Conservation (phyloP, 139 green algal species). For the Micractinium sp. region DNA sequence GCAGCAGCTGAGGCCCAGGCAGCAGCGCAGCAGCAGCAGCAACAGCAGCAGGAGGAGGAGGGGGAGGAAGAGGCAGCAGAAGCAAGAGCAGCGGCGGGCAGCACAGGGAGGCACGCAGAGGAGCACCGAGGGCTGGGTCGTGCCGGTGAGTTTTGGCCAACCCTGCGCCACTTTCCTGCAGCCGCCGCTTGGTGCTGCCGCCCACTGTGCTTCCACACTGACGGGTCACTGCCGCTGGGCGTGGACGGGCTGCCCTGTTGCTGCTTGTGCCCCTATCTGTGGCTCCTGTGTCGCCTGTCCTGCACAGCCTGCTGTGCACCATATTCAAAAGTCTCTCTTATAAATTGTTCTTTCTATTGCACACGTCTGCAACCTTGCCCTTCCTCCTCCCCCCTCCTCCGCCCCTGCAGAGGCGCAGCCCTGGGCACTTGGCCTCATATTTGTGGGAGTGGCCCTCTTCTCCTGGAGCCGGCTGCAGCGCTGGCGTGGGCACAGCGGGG, state of each 20-base stretch:
- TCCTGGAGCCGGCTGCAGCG: conserved; percentile 20
- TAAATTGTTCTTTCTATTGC: background rate
- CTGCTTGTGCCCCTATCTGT: too few relatives aligned
- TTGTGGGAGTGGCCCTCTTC: conserved; percentile 12
- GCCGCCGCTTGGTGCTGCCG: background rate
- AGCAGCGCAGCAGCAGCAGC: background rate
- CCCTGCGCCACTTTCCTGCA: too few relatives aligned
- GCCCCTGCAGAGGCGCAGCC: conserved; percentile 6
- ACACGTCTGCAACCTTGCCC: background rate
- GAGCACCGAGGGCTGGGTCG: background rate
- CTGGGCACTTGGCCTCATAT: conserved; percentile 5
- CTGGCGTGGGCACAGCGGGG: conserved; percentile 16
- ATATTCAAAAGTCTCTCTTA: too few relatives aligned
- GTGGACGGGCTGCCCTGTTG: too few relatives aligned
- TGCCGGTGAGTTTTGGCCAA: background rate
- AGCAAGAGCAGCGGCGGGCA: background rate
- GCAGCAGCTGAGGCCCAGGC: background rate
- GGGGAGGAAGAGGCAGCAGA: background rate
- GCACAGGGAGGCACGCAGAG: too few relatives aligned
- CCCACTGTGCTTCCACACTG: background rate
- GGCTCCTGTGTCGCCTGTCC: too few relatives aligned
- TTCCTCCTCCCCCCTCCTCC: background rate
- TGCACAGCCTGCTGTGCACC: too few relatives aligned
- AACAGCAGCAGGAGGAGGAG: background rate
- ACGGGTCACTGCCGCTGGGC: too few relatives aligned